Percentiles rank a stretch among this genome's conserved stretches.
Conservation (phyloP, 2,329 filamentous ascomycete genomes). For the Ceratocystis alfenasii region DNA sequence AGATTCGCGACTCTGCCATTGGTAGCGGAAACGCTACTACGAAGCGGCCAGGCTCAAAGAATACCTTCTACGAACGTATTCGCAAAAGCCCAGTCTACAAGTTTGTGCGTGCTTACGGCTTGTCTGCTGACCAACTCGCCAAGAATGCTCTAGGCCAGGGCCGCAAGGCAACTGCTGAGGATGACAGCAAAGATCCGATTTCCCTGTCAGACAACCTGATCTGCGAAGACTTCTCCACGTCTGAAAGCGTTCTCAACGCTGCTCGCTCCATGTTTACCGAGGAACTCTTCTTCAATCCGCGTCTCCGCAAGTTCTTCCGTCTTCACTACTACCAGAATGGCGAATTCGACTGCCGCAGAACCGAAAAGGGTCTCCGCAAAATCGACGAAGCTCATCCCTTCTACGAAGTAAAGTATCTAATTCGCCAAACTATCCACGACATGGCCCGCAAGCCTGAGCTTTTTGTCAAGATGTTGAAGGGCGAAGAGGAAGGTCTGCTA, state of each 20-base stretch:
- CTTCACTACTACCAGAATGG: conserved; percentile 73
- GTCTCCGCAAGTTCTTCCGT: conserved; percentile 78
- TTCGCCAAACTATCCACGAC: conserved; percentile 73
- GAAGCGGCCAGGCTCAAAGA: conserved; percentile 73
- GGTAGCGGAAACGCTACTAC: conserved; percentile 51
- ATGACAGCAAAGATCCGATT: conserved; percentile 65
- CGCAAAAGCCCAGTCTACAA: conserved; percentile 67
- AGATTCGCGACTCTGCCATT: conserved; percentile 67
- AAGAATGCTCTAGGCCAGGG: conserved; percentile 72
- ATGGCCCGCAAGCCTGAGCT: conserved; percentile 75
- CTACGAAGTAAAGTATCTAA: conserved; percentile 94
- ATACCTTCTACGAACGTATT: conserved; percentile 70
- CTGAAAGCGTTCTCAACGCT: conserved; percentile 61
- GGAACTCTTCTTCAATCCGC: conserved; percentile 75
- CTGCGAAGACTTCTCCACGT: conserved; percentile 61
- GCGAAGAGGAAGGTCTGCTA: conserved; percentile 84
- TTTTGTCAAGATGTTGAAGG: conserved; percentile 94
- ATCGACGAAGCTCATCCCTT: conserved; percentile 94
- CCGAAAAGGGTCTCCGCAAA: conserved; percentile 83
- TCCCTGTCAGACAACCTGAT: conserved; percentile 75
- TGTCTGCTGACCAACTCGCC: conserved; percentile 77
- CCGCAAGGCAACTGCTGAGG: conserved; percentile 71
- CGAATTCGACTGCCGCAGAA: conserved; percentile 75
- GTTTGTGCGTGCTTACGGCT: conserved; percentile 80
- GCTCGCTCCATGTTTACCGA: conserved; percentile 84